Base-by-base conservation (phyloP, 1,284 basidiomycete genomes). In the Sphaerobolus stellatus region DNA sequence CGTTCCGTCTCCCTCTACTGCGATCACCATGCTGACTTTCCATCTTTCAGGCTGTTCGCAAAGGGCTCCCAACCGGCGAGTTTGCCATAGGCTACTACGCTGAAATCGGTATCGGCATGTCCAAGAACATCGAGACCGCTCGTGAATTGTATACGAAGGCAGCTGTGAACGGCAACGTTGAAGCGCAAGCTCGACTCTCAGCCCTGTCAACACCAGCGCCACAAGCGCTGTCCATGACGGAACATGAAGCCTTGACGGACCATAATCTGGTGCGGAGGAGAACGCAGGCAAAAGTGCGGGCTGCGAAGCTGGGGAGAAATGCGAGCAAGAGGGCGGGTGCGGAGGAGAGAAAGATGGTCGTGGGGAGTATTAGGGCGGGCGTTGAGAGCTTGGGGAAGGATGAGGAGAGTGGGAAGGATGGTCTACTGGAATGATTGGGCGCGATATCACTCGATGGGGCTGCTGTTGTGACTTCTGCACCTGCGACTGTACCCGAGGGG, bases 31-130 rank as follows among this genome's bases (percentile, higher is more conserved):
- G n/a, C n/a, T n/a, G n/a, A n/a, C n/a, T n/a, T n/a, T n/a, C n/a
- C n/a, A n/a, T n/a, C n/a, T n/a, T n/a, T n/a, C n/a, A n/a, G 52
- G 92, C 94, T 0, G 93, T 93, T 0, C 74, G 78, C 51, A 89
- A 88, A 60, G 87, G 86, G 0, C 72, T 96, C 29, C 81, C 92
- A 1, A 88, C 82, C 53, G 94, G 92, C 0, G 90, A 95, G 68
- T 98, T 98, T 68, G 94, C 94, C 0, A 86, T 98, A 81, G 95
- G 93, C 0, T 98, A 98, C 68, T 97, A 94, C 66, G 78, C 78
- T 36, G 93, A 95, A 66, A 91, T 90, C 0, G 88, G 88, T 2
- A 83, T 90, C 2, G 88, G 87, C 0, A 80, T 82, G 1, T 63
- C 72, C n/a, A 83, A 83, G 64, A 82, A 92, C 65, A 57, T 94